Evolutionary conservation across 192 early-diverging fungal species (phyloP).

Genomic region (Podila epigama): DNA sequence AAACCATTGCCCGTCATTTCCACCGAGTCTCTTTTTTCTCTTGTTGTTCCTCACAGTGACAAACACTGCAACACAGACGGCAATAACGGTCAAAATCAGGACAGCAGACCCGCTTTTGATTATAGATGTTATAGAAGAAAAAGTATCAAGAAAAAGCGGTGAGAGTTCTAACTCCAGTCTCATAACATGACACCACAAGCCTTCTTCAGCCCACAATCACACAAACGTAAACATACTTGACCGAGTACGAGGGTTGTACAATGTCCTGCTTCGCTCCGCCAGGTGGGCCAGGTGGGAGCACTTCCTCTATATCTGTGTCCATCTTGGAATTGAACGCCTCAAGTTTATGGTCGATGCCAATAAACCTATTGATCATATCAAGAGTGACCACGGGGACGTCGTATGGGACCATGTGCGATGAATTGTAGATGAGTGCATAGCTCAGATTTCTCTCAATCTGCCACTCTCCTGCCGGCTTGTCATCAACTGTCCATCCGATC

Average conservation of each 20-base stretch:
- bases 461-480: slow-evolving; percentile 51
- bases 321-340: slow-evolving; percentile 8
- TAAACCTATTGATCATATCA: slow-evolving; percentile 92
- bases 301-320: slow-evolving; percentile 7
- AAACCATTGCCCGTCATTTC: slow-evolving; percentile 33
- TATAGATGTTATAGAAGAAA: not conserved
- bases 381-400: slow-evolving; percentile 79
- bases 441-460: slow-evolving; percentile 67
- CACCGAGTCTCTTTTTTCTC: slow-evolving; percentile 17
- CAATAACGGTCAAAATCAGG: slow-evolving; percentile 27
- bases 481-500: slow-evolving; percentile 60
- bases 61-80: slow-evolving; percentile 28
- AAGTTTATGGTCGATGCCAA: slow-evolving; percentile 55
- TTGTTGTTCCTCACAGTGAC: slow-evolving; percentile 26
- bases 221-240: slow-evolving; percentile 15
- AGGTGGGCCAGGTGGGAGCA: slow-evolving; percentile 2
- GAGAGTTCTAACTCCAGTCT: not conserved
- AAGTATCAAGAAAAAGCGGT: slow-evolving; percentile 3
- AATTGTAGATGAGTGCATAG: slow-evolving; percentile 84
- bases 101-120: slow-evolving; percentile 39
- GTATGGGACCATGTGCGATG: slow-evolving; percentile 91
- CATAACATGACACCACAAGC: not conserved
- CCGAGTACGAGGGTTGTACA: slow-evolving; percentile 8
- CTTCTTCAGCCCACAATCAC: not conserved
- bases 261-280: slow-evolving; percentile 34